Percentiles rank a stretch among this genome's conserved stretches.
phyloP scores from a whole-genome alignment of 345 rosid genomes.

The Physaria fendleri region DNA sequence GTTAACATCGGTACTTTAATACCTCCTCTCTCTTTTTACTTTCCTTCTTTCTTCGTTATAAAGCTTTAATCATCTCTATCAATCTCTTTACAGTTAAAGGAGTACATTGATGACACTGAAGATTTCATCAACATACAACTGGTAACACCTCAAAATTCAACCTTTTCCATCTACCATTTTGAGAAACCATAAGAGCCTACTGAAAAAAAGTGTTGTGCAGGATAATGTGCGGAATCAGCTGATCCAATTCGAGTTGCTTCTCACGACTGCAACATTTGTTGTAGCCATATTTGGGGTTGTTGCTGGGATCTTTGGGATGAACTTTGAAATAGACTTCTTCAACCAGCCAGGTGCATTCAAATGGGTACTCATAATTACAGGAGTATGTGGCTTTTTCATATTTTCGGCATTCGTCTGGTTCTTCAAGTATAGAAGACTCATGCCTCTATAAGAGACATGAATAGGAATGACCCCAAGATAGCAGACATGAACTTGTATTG shows the following conservation, averaged over 20 bases:
- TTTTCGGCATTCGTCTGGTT: constrained; percentile 80
- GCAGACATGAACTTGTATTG: constrained; percentile 1
- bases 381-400: constrained; percentile 48
- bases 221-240: constrained; percentile 96
- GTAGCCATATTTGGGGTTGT: constrained; percentile 97
- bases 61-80: no score
- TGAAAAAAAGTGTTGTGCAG: constrained; percentile 33
- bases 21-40: no score
- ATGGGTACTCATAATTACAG: constrained; percentile 85
- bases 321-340: constrained; percentile 63
- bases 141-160: constrained; percentile 32
- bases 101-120: no score
- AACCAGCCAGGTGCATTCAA: constrained; percentile 63
- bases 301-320: constrained; percentile 97
- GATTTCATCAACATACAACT: constrained; percentile 93
- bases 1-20: no score
- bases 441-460: constrained; percentile 51
- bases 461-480: background rate
- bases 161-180: background rate
- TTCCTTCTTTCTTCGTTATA: no score
- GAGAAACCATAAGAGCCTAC: background rate
- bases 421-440: constrained; percentile 86
- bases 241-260: constrained; percentile 89
- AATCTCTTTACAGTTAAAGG: no score
- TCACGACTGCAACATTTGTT: constrained; percentile 89